Conservation (phyloP, 345 rosid genomes). For the Erucastrum elatum region DNA sequence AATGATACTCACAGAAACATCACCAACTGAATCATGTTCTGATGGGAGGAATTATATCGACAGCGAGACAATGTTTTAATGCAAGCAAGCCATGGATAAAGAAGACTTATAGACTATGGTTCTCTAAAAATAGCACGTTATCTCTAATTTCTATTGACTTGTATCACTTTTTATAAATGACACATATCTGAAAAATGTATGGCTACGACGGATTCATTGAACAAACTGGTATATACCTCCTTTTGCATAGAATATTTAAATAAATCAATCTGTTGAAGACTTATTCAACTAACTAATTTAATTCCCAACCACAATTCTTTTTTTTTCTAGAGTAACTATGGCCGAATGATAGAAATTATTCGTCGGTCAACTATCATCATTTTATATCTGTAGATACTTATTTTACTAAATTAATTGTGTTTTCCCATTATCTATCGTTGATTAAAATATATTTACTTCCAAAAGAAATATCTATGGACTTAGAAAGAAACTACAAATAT, state of each 20-base stretch:
- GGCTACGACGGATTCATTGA: conserved; percentile 6
- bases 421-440: neutral
- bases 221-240: conserved; percentile 3
- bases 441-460: neutral
- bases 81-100: neutral
- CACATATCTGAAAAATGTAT: neutral
- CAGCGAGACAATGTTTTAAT: conserved; percentile 3
- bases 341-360: neutral
- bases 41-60: conserved; percentile 6
- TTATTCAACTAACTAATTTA: conserved; percentile 18
- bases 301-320: conserved; percentile 34
- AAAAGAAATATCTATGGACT: neutral
- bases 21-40: neutral
- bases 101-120: neutral
- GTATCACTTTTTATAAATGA: neutral
- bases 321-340: neutral
- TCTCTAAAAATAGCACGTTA: neutral
- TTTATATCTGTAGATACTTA: neutral
- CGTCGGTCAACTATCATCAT: conserved; percentile 18
- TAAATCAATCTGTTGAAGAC: neutral
- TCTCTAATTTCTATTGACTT: neutral
- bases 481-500: neutral
- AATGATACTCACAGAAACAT: neutral
- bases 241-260: conserved; percentile 14
- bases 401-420: neutral